A percentile compares a stretch with the other conserved stretches of the same genome.
Evolutionary conservation across 176 grass and related monocot genomes (phyloP).

Genomic region (Ensete glaucum): DNA sequence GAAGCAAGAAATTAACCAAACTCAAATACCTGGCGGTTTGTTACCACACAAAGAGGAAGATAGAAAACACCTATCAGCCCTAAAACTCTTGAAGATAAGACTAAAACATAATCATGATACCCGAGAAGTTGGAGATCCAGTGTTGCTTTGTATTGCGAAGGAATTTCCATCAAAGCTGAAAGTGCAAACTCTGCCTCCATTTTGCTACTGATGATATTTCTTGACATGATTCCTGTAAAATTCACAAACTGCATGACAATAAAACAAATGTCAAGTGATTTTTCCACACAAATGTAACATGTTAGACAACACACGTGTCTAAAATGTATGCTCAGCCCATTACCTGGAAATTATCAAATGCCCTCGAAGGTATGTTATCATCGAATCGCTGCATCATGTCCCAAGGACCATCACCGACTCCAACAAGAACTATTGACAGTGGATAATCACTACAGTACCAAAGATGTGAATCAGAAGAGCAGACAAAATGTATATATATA

Average conservation of each 20-base stretch:
- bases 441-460: slow-evolving; percentile 59
- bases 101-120: slow-evolving; percentile 19
- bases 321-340: not conserved
- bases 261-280: slow-evolving; percentile 8
- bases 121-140: slow-evolving; percentile 82
- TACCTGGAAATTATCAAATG: slow-evolving; percentile 98
- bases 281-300: not conserved
- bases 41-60: not conserved
- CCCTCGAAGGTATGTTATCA: slow-evolving; percentile 83
- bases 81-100: not conserved
- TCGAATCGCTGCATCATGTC: slow-evolving; percentile 97
- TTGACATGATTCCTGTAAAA: slow-evolving; percentile 86
- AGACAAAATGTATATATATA: not conserved
- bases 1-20: slow-evolving; percentile 14
- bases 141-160: slow-evolving; percentile 85
- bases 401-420: slow-evolving; percentile 98
- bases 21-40: not conserved
- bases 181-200: slow-evolving; percentile 91
- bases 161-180: slow-evolving; percentile 90
- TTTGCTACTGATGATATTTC: slow-evolving; percentile 52
- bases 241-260: slow-evolving; percentile 64
- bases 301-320: not conserved
- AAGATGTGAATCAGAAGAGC: not conserved
- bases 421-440: slow-evolving; percentile 85
- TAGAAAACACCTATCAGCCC: not conserved